Base-by-base conservation (phyloP, 192 early-diverging fungal species). In the Linnemannia schmuckeri region DNA sequence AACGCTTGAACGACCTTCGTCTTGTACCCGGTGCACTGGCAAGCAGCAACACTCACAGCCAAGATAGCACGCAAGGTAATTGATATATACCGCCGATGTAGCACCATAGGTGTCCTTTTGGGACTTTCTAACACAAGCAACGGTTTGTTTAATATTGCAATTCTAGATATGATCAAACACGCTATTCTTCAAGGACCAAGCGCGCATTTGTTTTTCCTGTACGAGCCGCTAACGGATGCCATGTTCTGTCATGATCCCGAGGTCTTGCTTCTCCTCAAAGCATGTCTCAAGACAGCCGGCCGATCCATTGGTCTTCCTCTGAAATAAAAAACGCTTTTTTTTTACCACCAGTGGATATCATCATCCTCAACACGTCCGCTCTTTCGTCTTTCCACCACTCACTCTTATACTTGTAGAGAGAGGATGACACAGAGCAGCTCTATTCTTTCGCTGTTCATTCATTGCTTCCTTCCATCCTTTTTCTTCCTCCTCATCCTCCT, bases 151-250 rank as follows among this genome's bases (percentile, higher is more conserved):
- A 8, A 38, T 22, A 8, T 18, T 18, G 30, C 35, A 7, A 38
- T 22, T 20, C 0, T 42, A 30, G 70, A 75, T 22, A 52, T 18
- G 15, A 49, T 80, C n/a, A 80, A 77, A 47, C 69, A 77, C 13
- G 46, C 70, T 12, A 37, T 75, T 15, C 70, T 96, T 37, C 86
- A 91, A 27, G 92, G 94, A 33, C 78, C 89, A 9, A 83, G 82
- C 37, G 93, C 94, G n/a, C 94, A 95, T 70, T 38, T 95, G 41
- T 96, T 95, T 88, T 93, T 91, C 80, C 82, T 96, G 46, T 95
- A 95, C 82, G 93, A 93, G 22, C 66, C 90, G 20, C 75, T 96
- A 27, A 94, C 92, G 81, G 90, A 94, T 44, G 90, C 90, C 30
- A 88, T 93, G 78, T 88, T 89, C 20, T 89, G 89, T 47, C 82